A percentile compares a stretch with the other conserved stretches of the same genome.
Evolutionary conservation across 2,329 filamentous ascomycete genomes (phyloP).

Genomic region (Ilyonectria robusta): DNA sequence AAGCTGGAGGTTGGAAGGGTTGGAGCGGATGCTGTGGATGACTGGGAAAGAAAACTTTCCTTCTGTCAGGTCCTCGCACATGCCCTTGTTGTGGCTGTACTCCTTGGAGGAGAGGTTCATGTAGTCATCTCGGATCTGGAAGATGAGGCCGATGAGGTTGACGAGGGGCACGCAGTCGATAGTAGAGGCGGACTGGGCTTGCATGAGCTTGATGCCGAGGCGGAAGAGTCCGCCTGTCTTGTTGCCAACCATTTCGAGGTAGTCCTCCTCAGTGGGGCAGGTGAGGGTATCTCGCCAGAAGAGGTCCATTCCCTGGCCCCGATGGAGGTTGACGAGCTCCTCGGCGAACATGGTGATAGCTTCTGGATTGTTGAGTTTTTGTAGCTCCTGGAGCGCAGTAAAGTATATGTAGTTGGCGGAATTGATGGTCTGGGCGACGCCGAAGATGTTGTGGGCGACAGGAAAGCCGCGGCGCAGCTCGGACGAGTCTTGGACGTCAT

Average conservation of each 20-base stretch:
- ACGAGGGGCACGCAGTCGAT: conserved; percentile 86
- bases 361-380: conserved; percentile 77
- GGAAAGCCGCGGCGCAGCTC: conserved; percentile 83
- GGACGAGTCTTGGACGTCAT: conserved; percentile 90
- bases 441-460: conserved; percentile 88
- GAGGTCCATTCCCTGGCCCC: conserved; percentile 91
- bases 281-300: conserved; percentile 91
- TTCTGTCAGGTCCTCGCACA: conserved; percentile 96
- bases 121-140: conserved; percentile 95
- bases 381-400: conserved; percentile 80
- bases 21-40: conserved; percentile 89
- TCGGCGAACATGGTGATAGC: conserved; percentile 82
- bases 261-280: conserved; percentile 88
- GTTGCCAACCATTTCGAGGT: conserved; percentile 94
- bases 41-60: conserved; percentile 98
- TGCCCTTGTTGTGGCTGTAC: conserved; percentile 91
- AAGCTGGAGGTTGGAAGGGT: conserved; percentile 82
- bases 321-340: conserved; percentile 86
- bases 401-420: conserved; percentile 93
- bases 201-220: conserved; percentile 89
- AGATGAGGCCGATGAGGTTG: conserved; percentile 87
- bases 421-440: conserved; percentile 90
- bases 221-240: conserved; percentile 92
- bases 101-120: conserved; percentile 83
- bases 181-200: conserved; percentile 73